Conservation (phyloP, 208 protist genomes). For the Blechomonas ayalai region DNA sequence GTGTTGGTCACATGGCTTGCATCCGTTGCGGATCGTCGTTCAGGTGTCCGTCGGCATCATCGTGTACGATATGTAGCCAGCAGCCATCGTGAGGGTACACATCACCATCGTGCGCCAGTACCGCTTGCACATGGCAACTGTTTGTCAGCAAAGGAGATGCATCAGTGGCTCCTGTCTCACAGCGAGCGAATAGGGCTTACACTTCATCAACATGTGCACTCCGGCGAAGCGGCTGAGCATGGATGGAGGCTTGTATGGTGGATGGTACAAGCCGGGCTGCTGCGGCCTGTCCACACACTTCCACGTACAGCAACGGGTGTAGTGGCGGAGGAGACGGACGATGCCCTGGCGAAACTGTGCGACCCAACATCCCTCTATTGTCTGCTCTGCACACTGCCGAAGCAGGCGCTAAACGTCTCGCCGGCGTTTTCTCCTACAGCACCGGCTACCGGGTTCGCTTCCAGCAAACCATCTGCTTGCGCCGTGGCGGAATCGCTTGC, state of each 20-base stretch:
- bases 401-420: background rate
- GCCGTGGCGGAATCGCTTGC: constrained; percentile 33
- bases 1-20: constrained; percentile 3
- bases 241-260: background rate
- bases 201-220: constrained; percentile 8
- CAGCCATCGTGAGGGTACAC: constrained; percentile 6
- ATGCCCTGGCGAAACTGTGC: constrained; percentile 14
- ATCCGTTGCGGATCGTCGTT: constrained; percentile 6
- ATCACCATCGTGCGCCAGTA: constrained; percentile 7
- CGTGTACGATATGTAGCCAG: constrained; percentile 20
- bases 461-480: background rate
- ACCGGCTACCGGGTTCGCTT: background rate
- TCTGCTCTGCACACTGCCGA: constrained; percentile 4
- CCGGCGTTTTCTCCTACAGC: background rate
- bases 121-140: constrained; percentile 6
- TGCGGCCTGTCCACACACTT: background rate
- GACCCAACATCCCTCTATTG: constrained; percentile 30
- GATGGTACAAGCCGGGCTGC: background rate
- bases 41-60: constrained; percentile 15
- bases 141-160: constrained; percentile 13
- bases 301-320: background rate
- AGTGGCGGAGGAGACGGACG: constrained; percentile 9
- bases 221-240: background rate
- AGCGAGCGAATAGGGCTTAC: constrained; percentile 15
- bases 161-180: constrained; percentile 12